Evolutionary conservation across 2,329 filamentous ascomycete species (phyloP), one percentile per base, ranked within the genome.

Genomic region (Apiospora hydei): DNA sequence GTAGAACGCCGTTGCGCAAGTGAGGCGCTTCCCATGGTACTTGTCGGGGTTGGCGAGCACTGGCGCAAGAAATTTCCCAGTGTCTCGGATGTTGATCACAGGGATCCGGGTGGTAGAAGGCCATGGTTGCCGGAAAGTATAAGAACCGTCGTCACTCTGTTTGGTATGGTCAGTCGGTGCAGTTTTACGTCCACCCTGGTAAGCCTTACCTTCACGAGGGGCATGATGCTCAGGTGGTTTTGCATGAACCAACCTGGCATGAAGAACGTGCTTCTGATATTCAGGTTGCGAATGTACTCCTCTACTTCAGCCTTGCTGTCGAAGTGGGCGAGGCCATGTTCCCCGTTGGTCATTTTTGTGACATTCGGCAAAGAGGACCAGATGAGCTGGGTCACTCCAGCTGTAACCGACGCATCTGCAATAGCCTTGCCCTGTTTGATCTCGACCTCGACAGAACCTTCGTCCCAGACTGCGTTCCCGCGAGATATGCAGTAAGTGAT

Each of bases 191-290:
- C 14, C 13, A 11, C 24, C 10, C 3, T 34, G 13, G 14, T 26
- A 16, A 18, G 14, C 4, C 3, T 57, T 30, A 18, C 51, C 51
- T 57, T 34, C 51, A 34, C 24, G 14, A 57, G 26, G 30, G 51
- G 51, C 51, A 57, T 57, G 1, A 57, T 57, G 51, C 26, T 57
- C 26, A 57, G 26, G 51, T 57, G 51, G 51, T 57, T 57, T 57
- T 57, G 51, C 51, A 57, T 57, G 26, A 57, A 57, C 51, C 51
- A 57, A 34, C 26, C n/a, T 51, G 49, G 49, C 24, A 51, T 51
- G 49, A 51, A 57, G 13, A 57, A 57, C 18, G 26, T 34, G 51
- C 14, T 57, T 57, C 14, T 57, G 51, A 57, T 57, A 24, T 57
- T 16, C 13, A 34, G 51, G 14, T 16, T 34, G 24, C 24, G 53